Conservation (phyloP, 1,284 basidiomycete genomes). For the Pseudozyma thailandica region DNA sequence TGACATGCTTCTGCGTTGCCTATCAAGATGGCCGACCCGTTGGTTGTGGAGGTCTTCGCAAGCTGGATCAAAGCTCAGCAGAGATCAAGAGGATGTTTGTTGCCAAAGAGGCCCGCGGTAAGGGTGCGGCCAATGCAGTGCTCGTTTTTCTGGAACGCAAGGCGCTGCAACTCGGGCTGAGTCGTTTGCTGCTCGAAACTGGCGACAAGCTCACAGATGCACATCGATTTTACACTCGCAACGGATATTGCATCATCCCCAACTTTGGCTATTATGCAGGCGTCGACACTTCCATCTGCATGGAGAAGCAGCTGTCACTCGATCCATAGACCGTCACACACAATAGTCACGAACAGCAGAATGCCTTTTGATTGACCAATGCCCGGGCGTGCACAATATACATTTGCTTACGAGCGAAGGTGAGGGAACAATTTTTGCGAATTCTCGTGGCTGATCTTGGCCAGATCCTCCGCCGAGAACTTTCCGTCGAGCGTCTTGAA, state of each 20-base stretch:
- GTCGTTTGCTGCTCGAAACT: conserved; percentile 29
- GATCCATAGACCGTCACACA: background rate
- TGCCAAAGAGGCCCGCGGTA: conserved; percentile 22
- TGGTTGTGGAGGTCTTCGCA: conserved; percentile 33
- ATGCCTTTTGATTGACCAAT: background rate
- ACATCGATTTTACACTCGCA: conserved; percentile 37
- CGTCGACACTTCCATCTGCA: conserved; percentile 32
- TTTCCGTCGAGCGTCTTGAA: conserved; percentile 50
- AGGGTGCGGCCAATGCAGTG: conserved; percentile 28
- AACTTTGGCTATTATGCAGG: conserved; percentile 43
- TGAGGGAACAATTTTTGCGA: conserved; percentile 47
- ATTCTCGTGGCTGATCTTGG: conserved; percentile 50
- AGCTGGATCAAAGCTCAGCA: conserved; percentile 19
- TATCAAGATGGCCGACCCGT: conserved; percentile 21
- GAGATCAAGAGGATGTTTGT: conserved; percentile 45
- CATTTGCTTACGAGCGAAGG: conserved; percentile 11
- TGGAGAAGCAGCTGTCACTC: conserved; percentile 24
- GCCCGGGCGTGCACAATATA: background rate
- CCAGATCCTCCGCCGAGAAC: conserved; percentile 36
- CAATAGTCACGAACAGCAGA: background rate
- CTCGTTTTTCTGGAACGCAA: conserved; percentile 28
- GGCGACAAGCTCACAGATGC: conserved; percentile 33
- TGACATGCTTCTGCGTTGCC: conserved; percentile 32
- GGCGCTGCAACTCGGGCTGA: conserved; percentile 13
- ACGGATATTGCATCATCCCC: conserved; percentile 21